phyloP scores from a whole-genome alignment of 2,329 filamentous ascomycete species.

The Metarhizium anisopliae region DNA sequence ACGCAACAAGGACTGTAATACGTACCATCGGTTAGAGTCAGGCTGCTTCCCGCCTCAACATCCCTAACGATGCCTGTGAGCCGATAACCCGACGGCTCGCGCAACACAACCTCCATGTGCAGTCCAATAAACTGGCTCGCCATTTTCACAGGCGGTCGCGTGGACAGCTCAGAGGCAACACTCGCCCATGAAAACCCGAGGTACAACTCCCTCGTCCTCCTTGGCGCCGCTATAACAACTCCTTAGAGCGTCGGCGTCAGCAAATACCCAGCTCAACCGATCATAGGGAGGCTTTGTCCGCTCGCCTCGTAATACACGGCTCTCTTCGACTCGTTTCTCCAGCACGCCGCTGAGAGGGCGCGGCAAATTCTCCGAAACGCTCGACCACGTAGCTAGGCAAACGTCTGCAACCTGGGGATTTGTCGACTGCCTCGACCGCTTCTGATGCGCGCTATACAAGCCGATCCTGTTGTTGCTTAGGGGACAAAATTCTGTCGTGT shows the following conservation, averaged over 20 bases:
- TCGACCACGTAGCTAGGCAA: background rate
- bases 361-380: background rate
- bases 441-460: background rate
- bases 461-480: background rate
- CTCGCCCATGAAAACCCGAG: background rate
- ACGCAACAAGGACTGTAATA: background rate
- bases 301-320: background rate
- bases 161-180: background rate
- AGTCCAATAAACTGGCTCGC: constrained; percentile 65
- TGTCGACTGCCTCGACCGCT: background rate
- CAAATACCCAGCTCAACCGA: background rate
- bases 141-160: constrained; percentile 14
- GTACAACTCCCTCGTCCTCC: background rate
- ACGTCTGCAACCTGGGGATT: background rate
- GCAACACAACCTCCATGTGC: constrained; percentile 65
- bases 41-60: constrained; percentile 55
- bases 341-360: background rate
- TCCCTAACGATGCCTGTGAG: constrained; percentile 63
- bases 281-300: background rate
- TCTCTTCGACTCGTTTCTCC: background rate
- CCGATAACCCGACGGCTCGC: constrained; percentile 52
- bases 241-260: background rate
- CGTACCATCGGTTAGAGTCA: constrained; percentile 66
- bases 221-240: background rate
- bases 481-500: background rate